phyloP scores from a whole-genome alignment of 1,139 yeast genomes.

The Waltiozyma sp. region DNA sequence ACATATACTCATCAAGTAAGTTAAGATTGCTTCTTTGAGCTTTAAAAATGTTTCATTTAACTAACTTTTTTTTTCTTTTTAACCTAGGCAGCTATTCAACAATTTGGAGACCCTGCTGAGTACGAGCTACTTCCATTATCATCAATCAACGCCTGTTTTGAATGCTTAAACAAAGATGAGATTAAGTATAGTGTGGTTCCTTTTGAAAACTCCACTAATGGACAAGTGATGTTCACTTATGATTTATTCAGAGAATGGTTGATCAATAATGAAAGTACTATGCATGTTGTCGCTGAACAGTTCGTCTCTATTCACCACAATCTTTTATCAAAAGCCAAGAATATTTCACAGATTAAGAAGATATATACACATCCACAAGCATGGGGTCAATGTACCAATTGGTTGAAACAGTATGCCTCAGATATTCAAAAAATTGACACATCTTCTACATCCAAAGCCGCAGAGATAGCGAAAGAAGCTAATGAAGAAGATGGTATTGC shows the following conservation, averaged over 20 bases:
- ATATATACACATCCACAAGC: conserved; percentile 95
- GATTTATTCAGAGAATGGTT: conserved; percentile 70
- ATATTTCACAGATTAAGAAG: conserved; percentile 34
- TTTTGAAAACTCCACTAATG: conserved; percentile 89
- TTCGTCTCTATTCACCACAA: conserved; percentile 78
- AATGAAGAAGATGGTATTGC: conserved; percentile 29
- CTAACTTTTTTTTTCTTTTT: no score
- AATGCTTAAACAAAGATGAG: conserved; percentile 28
- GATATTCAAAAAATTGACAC: conserved; percentile 47
- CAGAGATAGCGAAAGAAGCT: conserved; percentile 38
- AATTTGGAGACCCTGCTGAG: conserved; percentile 34
- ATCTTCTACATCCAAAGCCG: conserved; percentile 78
- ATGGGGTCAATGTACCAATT: conserved; percentile 80
- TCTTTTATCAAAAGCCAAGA: conserved; percentile 41
- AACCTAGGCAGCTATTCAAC: conserved; percentile 62
- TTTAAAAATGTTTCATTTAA: background rate
- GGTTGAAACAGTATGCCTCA: conserved; percentile 31
- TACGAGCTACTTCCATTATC: conserved; percentile 16
- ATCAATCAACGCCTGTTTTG: conserved; percentile 45
- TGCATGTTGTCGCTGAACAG: conserved; percentile 63
- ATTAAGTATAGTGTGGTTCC: conserved; percentile 81
- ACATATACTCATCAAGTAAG: conserved; percentile 84
- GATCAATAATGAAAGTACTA: conserved; percentile 20
- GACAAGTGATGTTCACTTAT: conserved; percentile 79
- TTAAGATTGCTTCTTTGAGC: conserved; percentile 21